Conservation (phyloP, 352 stramenopile genomes). For the Pythium apleroticum region DNA sequence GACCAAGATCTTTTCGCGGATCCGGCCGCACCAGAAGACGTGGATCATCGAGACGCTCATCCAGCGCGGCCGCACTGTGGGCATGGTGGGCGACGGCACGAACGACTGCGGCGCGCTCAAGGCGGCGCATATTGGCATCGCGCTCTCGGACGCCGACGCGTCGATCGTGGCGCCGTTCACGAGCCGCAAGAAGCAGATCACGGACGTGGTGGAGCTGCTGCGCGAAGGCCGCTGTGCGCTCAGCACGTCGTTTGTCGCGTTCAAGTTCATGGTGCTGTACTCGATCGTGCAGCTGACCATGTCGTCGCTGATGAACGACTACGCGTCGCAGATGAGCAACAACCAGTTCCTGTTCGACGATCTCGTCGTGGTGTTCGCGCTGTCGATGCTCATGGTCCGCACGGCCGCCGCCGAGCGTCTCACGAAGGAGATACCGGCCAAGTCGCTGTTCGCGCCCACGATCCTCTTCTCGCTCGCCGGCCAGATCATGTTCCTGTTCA, state of each 20-base stretch:
- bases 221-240: slow-evolving; percentile 89
- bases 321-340: slow-evolving; percentile 71
- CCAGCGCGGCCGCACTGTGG: slow-evolving; percentile 44
- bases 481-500: slow-evolving; percentile 53
- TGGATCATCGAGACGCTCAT: slow-evolving; percentile 79
- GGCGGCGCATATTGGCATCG: slow-evolving; percentile 88
- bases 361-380: slow-evolving; percentile 62
- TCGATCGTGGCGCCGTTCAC: slow-evolving; percentile 92
- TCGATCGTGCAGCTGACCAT: slow-evolving; percentile 85
- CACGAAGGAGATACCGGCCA: slow-evolving; percentile 44
- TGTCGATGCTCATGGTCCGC: slow-evolving; percentile 76
- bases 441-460: slow-evolving; percentile 60
- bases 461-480: slow-evolving; percentile 61
- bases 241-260: slow-evolving; percentile 85
- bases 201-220: slow-evolving; percentile 81
- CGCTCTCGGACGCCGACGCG: slow-evolving; percentile 87
- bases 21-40: slow-evolving; percentile 76
- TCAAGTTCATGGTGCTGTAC: slow-evolving; percentile 94
- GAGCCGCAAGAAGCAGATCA: slow-evolving; percentile 79
- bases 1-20: slow-evolving; percentile 72
- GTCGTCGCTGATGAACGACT: slow-evolving; percentile 61
- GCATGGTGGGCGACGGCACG: slow-evolving; percentile 72
- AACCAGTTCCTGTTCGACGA: slow-evolving; percentile 82
- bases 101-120: slow-evolving; percentile 93
- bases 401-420: slow-evolving; percentile 43